phyloP scores from a whole-genome alignment of 1,284 basidiomycete genomes.

The Irpex rosettiformis region DNA sequence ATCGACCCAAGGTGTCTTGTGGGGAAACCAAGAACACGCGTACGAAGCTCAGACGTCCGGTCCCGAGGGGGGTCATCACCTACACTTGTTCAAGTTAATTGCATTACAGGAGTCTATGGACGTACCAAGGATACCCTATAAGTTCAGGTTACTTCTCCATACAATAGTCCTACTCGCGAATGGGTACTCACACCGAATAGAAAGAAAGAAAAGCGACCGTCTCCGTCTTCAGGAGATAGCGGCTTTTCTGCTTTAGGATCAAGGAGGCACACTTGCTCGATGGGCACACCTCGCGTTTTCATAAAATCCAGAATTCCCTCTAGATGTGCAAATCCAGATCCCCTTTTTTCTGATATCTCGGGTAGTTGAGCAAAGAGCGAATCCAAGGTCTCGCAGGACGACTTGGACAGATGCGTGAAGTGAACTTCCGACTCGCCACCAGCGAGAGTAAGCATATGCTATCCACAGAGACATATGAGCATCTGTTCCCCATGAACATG shows the following conservation, averaged over 20 bases:
- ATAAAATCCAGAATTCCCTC: constrained; percentile 68
- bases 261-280: constrained; percentile 76
- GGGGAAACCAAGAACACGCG: constrained; percentile 83
- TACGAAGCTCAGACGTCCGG: constrained; percentile 85
- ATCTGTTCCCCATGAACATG: neutral
- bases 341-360: constrained; percentile 13
- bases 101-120: neutral
- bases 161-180: neutral
- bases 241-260: constrained; percentile 79
- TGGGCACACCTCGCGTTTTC: constrained; percentile 41
- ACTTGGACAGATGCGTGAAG: constrained; percentile 81
- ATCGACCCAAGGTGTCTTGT: constrained; percentile 77
- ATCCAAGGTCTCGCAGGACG: constrained; percentile 62
- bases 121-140: constrained; percentile 61
- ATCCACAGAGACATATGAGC: constrained; percentile 6
- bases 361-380: constrained; percentile 32
- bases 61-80: constrained; percentile 92
- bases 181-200: constrained; percentile 69
- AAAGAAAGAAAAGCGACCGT: constrained; percentile 77
- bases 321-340: constrained; percentile 52
- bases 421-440: constrained; percentile 63
- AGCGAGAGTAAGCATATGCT: constrained; percentile 86
- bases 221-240: constrained; percentile 73
- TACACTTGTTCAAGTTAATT: constrained; percentile 19
- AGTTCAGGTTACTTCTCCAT: neutral